Evolutionary conservation across 768 basidiomycete genomes (phyloP).

Genomic region (Phanerochaete carnosa): DNA sequence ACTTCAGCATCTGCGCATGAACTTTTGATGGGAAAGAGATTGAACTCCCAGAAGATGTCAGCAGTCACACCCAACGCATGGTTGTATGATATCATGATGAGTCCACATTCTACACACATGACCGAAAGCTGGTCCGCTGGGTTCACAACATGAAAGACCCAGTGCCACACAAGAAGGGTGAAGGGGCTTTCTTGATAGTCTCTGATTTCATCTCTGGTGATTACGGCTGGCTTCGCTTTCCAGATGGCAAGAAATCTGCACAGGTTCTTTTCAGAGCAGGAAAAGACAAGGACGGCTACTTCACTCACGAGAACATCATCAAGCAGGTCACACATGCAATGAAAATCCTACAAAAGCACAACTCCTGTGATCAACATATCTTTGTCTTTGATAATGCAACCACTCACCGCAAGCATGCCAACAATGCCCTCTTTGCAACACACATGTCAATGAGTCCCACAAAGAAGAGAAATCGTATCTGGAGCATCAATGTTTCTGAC

Average conservation of each 20-base stretch:
- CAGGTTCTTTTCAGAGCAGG: slow-evolving; percentile 18
- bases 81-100: slow-evolving; percentile 38
- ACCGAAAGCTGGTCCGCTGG: slow-evolving; percentile 16
- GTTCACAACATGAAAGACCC: not conserved
- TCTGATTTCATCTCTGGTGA: slow-evolving; percentile 33
- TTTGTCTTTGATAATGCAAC: slow-evolving; percentile 27
- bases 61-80: no score
- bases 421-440: not conserved
- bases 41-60: not conserved
- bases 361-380: slow-evolving; percentile 19
- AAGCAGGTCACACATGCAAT: slow-evolving; percentile 19
- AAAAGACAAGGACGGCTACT: slow-evolving; percentile 24
- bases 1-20: no score
- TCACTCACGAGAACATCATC: slow-evolving; percentile 21
- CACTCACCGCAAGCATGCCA: slow-evolving; percentile 16
- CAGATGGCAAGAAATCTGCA: slow-evolving; percentile 16
- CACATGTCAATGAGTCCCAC: not conserved
- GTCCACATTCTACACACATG: slow-evolving; percentile 36
- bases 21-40: no score
- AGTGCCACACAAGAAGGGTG: slow-evolving; percentile 25
- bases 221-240: slow-evolving; percentile 24
- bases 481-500: not conserved
- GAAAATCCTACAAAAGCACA: slow-evolving; percentile 18
- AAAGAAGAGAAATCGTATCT: not conserved
- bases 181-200: slow-evolving; percentile 38